Evolutionary conservation across 73 alveolate species (phyloP).

Genomic region (Paramecium bursaria): DNA sequence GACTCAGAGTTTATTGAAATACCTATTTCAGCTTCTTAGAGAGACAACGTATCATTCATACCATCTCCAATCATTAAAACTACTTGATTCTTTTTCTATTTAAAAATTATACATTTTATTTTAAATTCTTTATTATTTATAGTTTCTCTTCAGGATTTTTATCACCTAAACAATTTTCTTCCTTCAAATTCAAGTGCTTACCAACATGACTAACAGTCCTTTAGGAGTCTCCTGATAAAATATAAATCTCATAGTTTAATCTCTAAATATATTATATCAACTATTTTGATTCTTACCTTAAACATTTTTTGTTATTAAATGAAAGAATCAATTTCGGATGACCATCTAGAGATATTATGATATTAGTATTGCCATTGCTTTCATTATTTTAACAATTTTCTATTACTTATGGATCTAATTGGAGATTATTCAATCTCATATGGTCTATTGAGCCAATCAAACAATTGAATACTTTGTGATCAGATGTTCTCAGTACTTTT

Average conservation of each 20-base stretch:
- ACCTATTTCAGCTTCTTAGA: constrained; percentile 62
- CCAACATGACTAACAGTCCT: constrained; percentile 61
- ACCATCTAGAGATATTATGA: constrained; percentile 28
- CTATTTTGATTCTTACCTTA: constrained; percentile 66
- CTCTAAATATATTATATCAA: constrained; percentile 28
- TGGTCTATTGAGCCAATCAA: constrained; percentile 45
- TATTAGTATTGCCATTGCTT: constrained; percentile 51
- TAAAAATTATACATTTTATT: no score
- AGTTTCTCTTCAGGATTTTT: constrained; percentile 58
- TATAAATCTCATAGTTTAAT: constrained; percentile 31
- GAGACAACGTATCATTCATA: constrained; percentile 61
- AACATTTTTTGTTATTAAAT: constrained; percentile 51
- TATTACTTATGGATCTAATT: neutral
- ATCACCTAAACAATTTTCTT: constrained; percentile 30
- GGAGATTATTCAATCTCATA: constrained; percentile 10
- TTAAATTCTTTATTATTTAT: neutral
- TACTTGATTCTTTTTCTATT: constrained; percentile 43
- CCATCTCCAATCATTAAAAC: constrained; percentile 73
- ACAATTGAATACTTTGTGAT: neutral
- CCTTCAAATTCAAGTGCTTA: constrained; percentile 23
- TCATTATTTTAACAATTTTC: neutral
- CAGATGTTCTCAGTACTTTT: constrained; percentile 53
- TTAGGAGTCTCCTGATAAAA: constrained; percentile 61
- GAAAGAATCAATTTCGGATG: neutral
- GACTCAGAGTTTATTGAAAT: constrained; percentile 67